Percentiles rank a stretch among this genome's conserved stretches.
Evolutionary conservation across 75 land plant genomes (phyloP).

Genomic region (Selaginella tamariscina): DNA sequence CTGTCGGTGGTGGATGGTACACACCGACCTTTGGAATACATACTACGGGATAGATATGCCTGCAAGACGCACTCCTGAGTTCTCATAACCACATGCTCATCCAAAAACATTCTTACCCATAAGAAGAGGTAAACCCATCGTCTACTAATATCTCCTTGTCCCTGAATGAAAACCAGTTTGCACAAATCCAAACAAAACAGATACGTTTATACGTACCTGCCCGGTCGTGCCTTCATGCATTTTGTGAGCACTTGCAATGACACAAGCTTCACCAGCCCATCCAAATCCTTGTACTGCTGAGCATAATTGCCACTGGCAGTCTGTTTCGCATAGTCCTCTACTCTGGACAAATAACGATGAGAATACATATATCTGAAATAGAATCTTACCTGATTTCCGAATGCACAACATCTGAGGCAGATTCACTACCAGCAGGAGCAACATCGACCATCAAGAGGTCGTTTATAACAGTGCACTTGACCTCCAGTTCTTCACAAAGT

Average conservation of each 20-base stretch:
- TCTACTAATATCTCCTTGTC: not conserved
- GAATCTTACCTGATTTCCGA: constrained; percentile 49
- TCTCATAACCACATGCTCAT: not conserved
- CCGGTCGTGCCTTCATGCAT: not conserved
- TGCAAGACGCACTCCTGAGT: not conserved
- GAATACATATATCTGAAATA: not conserved
- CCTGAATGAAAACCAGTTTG: not conserved
- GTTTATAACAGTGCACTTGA: constrained; percentile 52
- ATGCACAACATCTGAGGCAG: constrained; percentile 36
- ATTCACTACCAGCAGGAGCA: constrained; percentile 15
- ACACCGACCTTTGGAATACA: constrained; percentile 3
- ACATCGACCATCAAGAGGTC: constrained; percentile 55
- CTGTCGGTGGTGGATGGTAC: constrained; percentile 34
- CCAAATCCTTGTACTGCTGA: constrained; percentile 49
- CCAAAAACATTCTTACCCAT: too few relatives aligned
- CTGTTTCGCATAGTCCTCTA: constrained; percentile 31
- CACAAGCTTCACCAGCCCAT: constrained; percentile 35
- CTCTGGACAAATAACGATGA: constrained; percentile 23
- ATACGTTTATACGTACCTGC: not conserved
- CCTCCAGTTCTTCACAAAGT: constrained; percentile 34
- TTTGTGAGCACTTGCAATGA: constrained; percentile 34
- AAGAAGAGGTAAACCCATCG: not conserved
- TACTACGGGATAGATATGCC: not conserved
- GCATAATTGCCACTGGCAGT: constrained; percentile 32
- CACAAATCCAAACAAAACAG: not conserved